A percentile compares a stretch with the other conserved stretches of the same genome.
These are phyloP conservation scores for Leishmania mexicana DNA, from an alignment of 208 protist genomes.

Conservation along the genomic window DNA sequence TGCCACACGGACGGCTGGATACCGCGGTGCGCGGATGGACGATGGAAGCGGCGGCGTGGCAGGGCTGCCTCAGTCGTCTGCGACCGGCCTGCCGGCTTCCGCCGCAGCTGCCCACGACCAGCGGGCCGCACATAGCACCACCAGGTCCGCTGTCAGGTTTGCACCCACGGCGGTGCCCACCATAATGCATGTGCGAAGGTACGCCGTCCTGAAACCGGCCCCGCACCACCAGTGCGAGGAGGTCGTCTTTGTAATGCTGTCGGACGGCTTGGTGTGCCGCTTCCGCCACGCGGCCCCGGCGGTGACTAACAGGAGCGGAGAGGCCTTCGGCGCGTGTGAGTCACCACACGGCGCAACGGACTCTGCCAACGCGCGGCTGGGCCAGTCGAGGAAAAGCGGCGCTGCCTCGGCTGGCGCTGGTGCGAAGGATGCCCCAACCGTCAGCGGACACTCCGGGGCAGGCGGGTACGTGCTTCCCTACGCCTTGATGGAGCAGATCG, in stretches of 20 bases:
- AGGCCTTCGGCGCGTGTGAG: neutral
- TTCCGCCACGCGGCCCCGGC: slow-evolving; percentile 32
- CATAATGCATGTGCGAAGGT: slow-evolving; percentile 25
- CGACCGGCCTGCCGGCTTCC: neutral
- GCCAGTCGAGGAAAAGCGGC: neutral
- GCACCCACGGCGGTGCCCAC: slow-evolving; percentile 12
- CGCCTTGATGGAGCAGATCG: slow-evolving; percentile 70
- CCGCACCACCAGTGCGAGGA: slow-evolving; percentile 49
- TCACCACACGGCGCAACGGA: neutral
- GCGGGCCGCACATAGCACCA: neutral
- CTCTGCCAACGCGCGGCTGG: neutral
- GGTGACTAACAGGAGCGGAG: neutral
- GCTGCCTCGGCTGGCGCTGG: neutral
- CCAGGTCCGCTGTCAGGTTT: neutral
- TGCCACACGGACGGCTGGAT: neutral
- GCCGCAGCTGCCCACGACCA: neutral
- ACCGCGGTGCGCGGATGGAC: neutral
- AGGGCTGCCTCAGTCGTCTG: neutral
- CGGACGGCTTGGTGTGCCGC: slow-evolving; percentile 51
- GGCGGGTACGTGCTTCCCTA: slow-evolving; percentile 35
- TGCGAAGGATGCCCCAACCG: neutral
- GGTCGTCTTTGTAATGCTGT: slow-evolving; percentile 60
- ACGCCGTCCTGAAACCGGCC: slow-evolving; percentile 21
- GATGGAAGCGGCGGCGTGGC: neutral
- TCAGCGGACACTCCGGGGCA: neutral